Evolutionary conservation across 306 rosid genomes (phyloP), one percentile per base, ranked within the genome.

Genomic region (Sicyos baderoa): DNA sequence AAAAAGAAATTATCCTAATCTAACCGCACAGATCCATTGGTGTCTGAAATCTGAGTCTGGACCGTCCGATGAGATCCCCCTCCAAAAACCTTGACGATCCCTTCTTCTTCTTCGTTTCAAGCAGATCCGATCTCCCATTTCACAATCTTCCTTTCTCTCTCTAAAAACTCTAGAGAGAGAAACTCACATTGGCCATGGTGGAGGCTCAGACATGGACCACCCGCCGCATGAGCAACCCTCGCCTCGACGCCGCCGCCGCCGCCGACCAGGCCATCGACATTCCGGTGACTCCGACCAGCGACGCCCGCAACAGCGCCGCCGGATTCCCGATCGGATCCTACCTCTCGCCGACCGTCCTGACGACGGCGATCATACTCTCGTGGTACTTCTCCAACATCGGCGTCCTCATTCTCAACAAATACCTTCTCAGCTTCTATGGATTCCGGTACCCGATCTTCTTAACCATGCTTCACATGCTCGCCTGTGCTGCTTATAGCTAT

Each of bases 381-480:
- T 87, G 93, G 93, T 87, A 87, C 68, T 25, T 79, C 2, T 87
- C 93, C 61, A 87, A 87, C 84, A 87, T 87, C 45, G 93, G 93
- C 2, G 93, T 87, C 3, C 93, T 87, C 29, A 80, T 87, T 3
- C 86, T 87, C 25, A 87, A 87, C 86, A 87, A 87, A 76, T 87
- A 85, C 21, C 93, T 87, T 23, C 88, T 87, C 61, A 85, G 88
- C 72, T 74, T 74, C 76, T 76, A 87, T 42, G 93, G 88, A 13
- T 87, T 49, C 73, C 85, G 84, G 9, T 87, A 71, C 78, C 93
- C 93, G 1, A 87, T 87, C 76, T 87, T 87, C 61, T 85, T 87
- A 57, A 87, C 93, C 3, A 87, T 83, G 89, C 89, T 87, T 14
- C 93, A 87, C 71, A 87, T 87, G 93, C 45, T 87, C 3, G 80